Evolutionary conservation across 768 basidiomycete genomes (phyloP).

Genomic region (Pleurotus ostreatus): DNA sequence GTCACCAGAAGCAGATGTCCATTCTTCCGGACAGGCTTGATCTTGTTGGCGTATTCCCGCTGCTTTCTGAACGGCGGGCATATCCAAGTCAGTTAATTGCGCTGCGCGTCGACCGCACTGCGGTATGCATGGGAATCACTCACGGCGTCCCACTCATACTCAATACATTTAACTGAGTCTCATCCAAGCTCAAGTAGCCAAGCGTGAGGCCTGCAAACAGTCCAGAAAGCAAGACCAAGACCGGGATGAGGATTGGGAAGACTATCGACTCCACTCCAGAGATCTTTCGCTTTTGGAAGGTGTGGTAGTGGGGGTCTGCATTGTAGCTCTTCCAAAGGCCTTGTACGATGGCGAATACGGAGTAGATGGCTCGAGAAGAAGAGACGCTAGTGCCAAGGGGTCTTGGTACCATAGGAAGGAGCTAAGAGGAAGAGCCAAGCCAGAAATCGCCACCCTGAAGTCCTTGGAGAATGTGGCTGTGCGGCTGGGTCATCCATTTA

Average conservation of each 20-base stretch:
- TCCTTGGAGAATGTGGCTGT: not conserved
- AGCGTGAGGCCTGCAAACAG: conserved; percentile 89
- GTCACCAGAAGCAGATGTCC: conserved; percentile 82
- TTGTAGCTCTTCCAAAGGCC: conserved; percentile 2
- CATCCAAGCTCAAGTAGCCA: conserved; percentile 91
- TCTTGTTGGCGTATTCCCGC: conserved; percentile 76
- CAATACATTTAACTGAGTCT: conserved; percentile 86
- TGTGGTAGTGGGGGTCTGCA: not conserved
- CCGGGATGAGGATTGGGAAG: conserved; percentile 65
- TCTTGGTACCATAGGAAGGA: conserved; percentile 2
- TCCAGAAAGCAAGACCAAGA: conserved; percentile 80
- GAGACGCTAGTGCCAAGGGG: conserved; percentile 2
- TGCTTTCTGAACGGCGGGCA: conserved; percentile 51
- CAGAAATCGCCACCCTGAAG: too few species aligned
- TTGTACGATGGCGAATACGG: conserved; percentile 2
- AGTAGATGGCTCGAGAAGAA: not conserved
- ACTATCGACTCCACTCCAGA: conserved; percentile 27
- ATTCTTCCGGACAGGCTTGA: conserved; percentile 81
- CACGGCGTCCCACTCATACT: conserved; percentile 82
- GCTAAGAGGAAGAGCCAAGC: too few species aligned
- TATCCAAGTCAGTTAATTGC: not conserved
- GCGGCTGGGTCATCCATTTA: not conserved
- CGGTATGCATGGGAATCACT: conserved; percentile 18
- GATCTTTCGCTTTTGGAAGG: not conserved
- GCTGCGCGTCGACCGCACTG: not conserved